Evolutionary conservation across 805 yeast genomes (phyloP).

Genomic region (Cyberlindnera amylophila): DNA sequence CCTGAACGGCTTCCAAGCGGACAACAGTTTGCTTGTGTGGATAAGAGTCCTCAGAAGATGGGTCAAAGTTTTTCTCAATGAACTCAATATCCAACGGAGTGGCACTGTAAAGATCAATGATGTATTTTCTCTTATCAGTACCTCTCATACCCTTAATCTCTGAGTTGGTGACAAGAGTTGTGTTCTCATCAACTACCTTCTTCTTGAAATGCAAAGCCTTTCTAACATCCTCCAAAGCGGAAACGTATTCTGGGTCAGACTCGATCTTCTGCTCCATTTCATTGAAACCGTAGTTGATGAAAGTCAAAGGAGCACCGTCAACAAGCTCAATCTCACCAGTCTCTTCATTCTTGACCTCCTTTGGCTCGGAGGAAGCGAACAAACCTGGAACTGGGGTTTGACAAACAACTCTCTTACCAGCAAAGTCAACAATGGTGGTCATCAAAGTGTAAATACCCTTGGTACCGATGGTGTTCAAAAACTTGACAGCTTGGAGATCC

Average conservation of each 20-base stretch:
- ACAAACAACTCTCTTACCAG: constrained; percentile 83
- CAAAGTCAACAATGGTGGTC: constrained; percentile 84
- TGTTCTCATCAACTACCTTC: constrained; percentile 49
- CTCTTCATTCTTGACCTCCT: constrained; percentile 36
- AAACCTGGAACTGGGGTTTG: constrained; percentile 95
- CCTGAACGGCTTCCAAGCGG: constrained; percentile 85
- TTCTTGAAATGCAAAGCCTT: constrained; percentile 75
- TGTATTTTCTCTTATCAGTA: constrained; percentile 77
- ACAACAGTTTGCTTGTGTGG: constrained; percentile 79
- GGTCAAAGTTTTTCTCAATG: constrained; percentile 51
- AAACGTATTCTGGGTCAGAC: constrained; percentile 49
- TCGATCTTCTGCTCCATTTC: constrained; percentile 53
- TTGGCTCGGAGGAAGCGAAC: constrained; percentile 37
- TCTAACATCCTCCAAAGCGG: constrained; percentile 56
- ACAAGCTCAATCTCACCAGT: constrained; percentile 35
- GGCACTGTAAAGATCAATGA: constrained; percentile 79
- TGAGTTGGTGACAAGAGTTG: constrained; percentile 58
- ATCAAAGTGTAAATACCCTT: constrained; percentile 65
- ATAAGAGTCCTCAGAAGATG: constrained; percentile 43
- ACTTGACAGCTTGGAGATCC: constrained; percentile 71
- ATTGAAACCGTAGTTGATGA: constrained; percentile 60
- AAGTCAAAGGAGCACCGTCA: constrained; percentile 28
- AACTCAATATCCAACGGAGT: constrained; percentile 84
- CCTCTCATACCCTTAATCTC: constrained; percentile 86
- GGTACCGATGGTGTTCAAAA: constrained; percentile 62